Conservation (phyloP, 1,139 yeast species). For the Diutina sp. region DNA sequence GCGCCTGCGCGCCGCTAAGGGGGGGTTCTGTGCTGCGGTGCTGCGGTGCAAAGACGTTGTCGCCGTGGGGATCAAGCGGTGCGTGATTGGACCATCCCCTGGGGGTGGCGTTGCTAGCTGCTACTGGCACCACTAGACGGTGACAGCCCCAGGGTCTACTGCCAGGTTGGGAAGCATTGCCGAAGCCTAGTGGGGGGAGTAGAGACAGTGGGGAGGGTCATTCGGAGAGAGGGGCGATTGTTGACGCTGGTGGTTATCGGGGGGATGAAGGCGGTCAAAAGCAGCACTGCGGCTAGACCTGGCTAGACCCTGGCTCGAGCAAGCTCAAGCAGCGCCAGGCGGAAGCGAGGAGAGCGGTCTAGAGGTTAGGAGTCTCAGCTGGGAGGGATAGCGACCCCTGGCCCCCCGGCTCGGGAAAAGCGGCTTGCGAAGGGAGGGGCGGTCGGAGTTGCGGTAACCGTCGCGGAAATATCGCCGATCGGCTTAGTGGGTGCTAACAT, state of each 20-base stretch:
- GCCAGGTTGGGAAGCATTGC: too few relatives aligned
- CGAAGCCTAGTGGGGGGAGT: too few relatives aligned
- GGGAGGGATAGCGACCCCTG: too few relatives aligned
- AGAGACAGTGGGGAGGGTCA: neutral
- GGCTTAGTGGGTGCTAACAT: neutral
- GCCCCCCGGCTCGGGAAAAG: neutral
- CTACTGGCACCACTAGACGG: neutral
- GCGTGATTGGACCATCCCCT: neutral
- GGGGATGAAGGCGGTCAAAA: too few relatives aligned
- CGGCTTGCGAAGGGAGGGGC: neutral
- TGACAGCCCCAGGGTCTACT: too few relatives aligned
- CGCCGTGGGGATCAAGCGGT: neutral
- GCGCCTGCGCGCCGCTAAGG: neutral
- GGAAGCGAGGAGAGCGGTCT: too few relatives aligned
- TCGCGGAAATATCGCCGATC: neutral
- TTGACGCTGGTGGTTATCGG: too few relatives aligned
- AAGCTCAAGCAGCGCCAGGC: too few relatives aligned
- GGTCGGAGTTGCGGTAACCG: neutral
- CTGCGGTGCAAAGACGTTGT: neutral
- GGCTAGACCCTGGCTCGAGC: too few relatives aligned
- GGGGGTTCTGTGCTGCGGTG: neutral
- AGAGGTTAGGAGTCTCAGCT: too few relatives aligned
- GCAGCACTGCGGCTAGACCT: too few relatives aligned
- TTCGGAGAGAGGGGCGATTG: neutral
- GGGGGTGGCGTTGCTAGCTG: neutral